Evolutionary conservation across 2,329 filamentous ascomycete genomes (phyloP), one percentile per base, ranked within the genome.

Genomic region (Spiromastix sp.): DNA sequence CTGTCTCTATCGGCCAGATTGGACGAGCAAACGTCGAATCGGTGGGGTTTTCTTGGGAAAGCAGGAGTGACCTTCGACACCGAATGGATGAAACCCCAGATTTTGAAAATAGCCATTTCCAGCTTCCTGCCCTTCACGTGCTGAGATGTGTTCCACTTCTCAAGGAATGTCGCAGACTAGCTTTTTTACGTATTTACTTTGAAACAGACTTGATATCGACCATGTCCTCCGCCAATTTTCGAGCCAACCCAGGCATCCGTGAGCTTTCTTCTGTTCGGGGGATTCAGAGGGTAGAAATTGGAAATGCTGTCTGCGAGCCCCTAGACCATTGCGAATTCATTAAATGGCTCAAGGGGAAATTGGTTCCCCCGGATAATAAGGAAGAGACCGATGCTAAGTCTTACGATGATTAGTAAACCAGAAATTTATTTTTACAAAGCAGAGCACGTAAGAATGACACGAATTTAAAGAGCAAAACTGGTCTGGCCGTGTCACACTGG

Each of bases 191-290:
- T 17, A 4, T 31, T 4, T 7, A 8, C 11, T 17, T 31, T 5
- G 13, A 31, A 13, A 11, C 4, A 11, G 18, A 31, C 19, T 4
- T 8, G 6, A 17, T 8, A 11, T 8, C 6, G 11, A 5, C 15
- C 5, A 31, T 6, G 13, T 31, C 29, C 11, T 17, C 18, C 11
- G 29, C 15, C 4, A 11, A 15, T 5, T 18, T 31, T 5, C 4
- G 19, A 11, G 29, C 29, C 5, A 17, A 31, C 19, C 29, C 29
- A n/a, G 16, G n/a, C 4, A 6, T 31, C 11, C 11, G 5, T 31
- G 29, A 31, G 16, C 29, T 31, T 31, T 8, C 12, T 18, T 31
- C 29, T 11, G 16, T 31, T 18, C 29, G 13, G 11, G 29, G 29
- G 11, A 11, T 31, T 13, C 7, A 30, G 7, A n/a, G 7, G 27